Conservation (phyloP, 306 rosid genomes). For the Oxytropis ochrocephala region DNA sequence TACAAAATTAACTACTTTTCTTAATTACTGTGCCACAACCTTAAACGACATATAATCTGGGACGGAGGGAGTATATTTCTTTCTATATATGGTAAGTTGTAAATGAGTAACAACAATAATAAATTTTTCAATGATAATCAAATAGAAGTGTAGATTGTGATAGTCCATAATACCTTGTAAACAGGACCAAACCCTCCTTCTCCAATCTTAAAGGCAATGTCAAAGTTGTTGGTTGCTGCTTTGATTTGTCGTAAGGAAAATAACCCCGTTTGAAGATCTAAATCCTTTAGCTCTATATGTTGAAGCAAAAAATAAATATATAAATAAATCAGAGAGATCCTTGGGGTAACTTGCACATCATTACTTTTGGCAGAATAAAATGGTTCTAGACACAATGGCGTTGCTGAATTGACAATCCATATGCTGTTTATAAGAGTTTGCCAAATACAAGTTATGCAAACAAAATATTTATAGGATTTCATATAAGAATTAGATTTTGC, state of each 20-base stretch:
- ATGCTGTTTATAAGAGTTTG: background rate
- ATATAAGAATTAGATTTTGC: background rate
- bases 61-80: no score
- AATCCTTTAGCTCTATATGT: conserved; percentile 37
- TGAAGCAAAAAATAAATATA: background rate
- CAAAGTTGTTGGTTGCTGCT: conserved; percentile 60
- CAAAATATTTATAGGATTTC: no score
- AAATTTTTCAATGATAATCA: background rate
- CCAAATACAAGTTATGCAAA: background rate
- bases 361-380: background rate
- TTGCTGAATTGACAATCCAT: background rate
- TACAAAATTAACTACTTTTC: no score
- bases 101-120: background rate
- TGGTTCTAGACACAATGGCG: background rate
- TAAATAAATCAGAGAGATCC: background rate
- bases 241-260: conserved; percentile 53
- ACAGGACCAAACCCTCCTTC: conserved; percentile 81
- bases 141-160: background rate
- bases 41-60: no score
- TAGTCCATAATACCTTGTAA: conserved; percentile 41
- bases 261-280: conserved; percentile 42
- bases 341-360: background rate
- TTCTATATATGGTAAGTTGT: background rate
- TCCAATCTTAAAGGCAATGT: conserved; percentile 45
- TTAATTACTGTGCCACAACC: no score